Evolutionary conservation across 306 rosid species (phyloP).

Genomic region (Prunus mume): DNA sequence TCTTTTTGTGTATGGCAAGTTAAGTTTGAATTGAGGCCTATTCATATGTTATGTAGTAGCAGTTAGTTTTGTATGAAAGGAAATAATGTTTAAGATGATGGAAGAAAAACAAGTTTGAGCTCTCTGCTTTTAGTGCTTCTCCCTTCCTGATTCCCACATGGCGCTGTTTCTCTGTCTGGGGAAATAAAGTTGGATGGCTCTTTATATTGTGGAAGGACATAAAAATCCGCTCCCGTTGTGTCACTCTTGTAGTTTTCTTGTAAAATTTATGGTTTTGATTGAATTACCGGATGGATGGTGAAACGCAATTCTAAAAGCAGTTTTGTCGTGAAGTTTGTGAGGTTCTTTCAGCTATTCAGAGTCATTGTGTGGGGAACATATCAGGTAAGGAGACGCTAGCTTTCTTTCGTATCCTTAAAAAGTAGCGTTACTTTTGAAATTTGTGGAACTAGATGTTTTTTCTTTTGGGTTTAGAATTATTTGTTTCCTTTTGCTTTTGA

Average conservation of each 20-base stretch:
- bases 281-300: background rate
- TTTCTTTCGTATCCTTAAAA: constrained; percentile 36
- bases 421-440: constrained; percentile 44
- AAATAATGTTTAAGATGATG: background rate
- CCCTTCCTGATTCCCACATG: background rate
- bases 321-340: background rate
- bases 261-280: constrained; percentile 11
- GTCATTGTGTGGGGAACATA: constrained; percentile 35
- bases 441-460: constrained; percentile 22
- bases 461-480: background rate
- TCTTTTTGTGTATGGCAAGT: background rate
- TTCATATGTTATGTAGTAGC: background rate
- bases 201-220: background rate
- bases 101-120: background rate
- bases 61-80: background rate
- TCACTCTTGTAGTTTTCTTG: background rate
- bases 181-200: background rate
- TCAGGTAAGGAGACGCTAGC: constrained; percentile 16
- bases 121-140: background rate
- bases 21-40: no score
- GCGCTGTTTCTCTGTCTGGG: background rate
- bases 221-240: background rate
- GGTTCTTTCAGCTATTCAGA: constrained; percentile 10
- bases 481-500: constrained; percentile 16
- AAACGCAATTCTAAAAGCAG: background rate